Evolutionary conservation across 2,329 filamentous ascomycete genomes (phyloP), one percentile per base, ranked within the genome.

Genomic region (Epichloe sp.): DNA sequence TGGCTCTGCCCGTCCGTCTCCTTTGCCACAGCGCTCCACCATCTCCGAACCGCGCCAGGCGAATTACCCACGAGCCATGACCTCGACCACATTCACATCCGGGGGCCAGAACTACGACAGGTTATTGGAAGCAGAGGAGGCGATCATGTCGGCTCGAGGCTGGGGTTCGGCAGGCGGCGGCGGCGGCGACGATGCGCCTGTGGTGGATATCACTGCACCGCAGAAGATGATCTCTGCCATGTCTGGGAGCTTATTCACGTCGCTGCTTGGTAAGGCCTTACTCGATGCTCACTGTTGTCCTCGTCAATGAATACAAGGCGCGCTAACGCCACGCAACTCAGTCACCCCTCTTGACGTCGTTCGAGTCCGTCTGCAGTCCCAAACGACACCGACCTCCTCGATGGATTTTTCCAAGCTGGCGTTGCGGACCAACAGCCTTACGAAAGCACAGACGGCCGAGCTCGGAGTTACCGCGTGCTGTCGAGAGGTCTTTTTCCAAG

Each of bases 181-280:
- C 26, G 46, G 46, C 23, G 57, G 52, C 49, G 23, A 47, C 48
- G 57, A 55, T 50, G 65, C 66, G 52, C 68, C 69, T 51, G 69
- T 73, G 38, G 68, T 75, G 26, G 82, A 91, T 55, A 88, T 94
- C 57, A 89, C 90, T 5, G 78, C 89, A 21, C 69, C 77, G 12
- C 91, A 97, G 71, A 93, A 91, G 73, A 98, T 98, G 93, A 67
- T 95, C 50, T 95, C 91, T 52, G 93, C 93, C 47, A 87, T 91
- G 57, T 85, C 85, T 50, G 93, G 93, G 53, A 97, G 90, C 68
- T 70, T 98, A 52, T 67, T 97, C 56, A 97, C 91, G 8, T 93
- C 89, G 19, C 68, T 97, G 26, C 77, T 97, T 42, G 88, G 90
- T 95, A 76, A 76, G 57, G 79, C 64, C 52, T 15, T 15, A 6